Percentiles rank a stretch among this genome's conserved stretches.
These are phyloP conservation scores for Pichia sp. DNA, from an alignment of 1,139 yeast genomes.

Conservation along the genomic window DNA sequence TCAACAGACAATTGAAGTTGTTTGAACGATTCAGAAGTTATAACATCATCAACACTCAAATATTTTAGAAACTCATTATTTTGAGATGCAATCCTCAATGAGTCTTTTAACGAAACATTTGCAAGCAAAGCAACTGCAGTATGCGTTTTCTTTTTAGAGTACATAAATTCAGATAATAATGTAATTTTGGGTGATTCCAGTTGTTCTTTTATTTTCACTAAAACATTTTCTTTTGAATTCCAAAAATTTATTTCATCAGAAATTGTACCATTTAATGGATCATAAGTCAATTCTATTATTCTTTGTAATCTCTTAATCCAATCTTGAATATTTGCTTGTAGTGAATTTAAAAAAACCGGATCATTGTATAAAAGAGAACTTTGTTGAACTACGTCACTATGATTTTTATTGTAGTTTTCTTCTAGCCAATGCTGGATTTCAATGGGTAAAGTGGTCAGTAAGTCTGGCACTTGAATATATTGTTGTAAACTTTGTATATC, in stretches of 20 bases:
- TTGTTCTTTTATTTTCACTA: constrained; percentile 53
- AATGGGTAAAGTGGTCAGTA: constrained; percentile 50
- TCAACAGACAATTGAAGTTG: constrained; percentile 34
- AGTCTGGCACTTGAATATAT: constrained; percentile 61
- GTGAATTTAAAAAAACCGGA: constrained; percentile 50
- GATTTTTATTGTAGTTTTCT: constrained; percentile 9
- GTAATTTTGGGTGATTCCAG: constrained; percentile 47
- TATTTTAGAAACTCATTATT: constrained; percentile 63
- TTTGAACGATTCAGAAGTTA: constrained; percentile 41
- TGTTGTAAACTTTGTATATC: constrained; percentile 68
- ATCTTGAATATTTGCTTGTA: constrained; percentile 59
- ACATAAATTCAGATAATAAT: constrained; percentile 56
- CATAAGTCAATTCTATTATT: constrained; percentile 46
- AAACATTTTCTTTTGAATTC: constrained; percentile 63
- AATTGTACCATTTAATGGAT: constrained; percentile 53
- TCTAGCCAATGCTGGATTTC: constrained; percentile 37
- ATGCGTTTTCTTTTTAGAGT: constrained; percentile 71
- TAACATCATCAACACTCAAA: constrained; percentile 56
- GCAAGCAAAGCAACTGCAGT: constrained; percentile 66
- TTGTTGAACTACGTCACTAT: background rate
- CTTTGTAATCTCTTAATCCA: constrained; percentile 68
- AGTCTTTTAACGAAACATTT: constrained; percentile 63
- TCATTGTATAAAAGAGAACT: constrained; percentile 30
- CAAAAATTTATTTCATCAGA: constrained; percentile 74
- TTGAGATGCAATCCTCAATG: constrained; percentile 43